Evolutionary conservation across 2,329 filamentous ascomycete species (phyloP), one percentile per base, ranked within the genome.

Genomic region (Colletotrichum echinochloae): DNA sequence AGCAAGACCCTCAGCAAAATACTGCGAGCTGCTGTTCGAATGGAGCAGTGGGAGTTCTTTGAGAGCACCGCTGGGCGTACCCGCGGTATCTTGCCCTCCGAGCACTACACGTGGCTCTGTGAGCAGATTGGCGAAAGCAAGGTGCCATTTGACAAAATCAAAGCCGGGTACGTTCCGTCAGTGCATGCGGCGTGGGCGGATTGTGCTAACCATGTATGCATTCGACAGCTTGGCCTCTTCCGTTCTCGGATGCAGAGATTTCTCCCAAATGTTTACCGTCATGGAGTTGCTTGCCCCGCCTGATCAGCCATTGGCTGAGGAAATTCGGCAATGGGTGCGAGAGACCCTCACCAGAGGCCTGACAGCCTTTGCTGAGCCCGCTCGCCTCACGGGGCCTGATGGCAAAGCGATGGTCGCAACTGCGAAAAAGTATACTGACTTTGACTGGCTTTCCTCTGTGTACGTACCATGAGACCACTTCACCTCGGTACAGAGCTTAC

Each of bases 381-480:
- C 23, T 14, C 23, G 23, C 5, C 41, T 62, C 18, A 26, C n/a
- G 18, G 2, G 18, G 1, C 33, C 11, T 16, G 60, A 54, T 54
- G 60, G 35, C 2, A 12, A 3, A 14, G 6, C 35, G 16, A 26
- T 62, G 14, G 23, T 41, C 20, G 23, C 3, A 23, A n/a, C 11
- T 20, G 20, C 48, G 3, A 20, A 62, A 35, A 30, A 44, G 1
- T 46, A 35, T 20, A 26, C 66, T 5, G 44, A 69, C 16, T 69
- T 69, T n/a, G 61, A 23, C 18, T 69, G 66, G 66, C 44, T 69
- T 18, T 52, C 35, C 0, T 59, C 66, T 12, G 33, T 14, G 66
- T 69, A 46, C 14, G 61, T 30, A 2, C 16, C 30, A 12, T 16
- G 12, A 23, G 1, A 30, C 28, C 23, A 2, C n/a, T 37, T 28